Evolutionary conservation across 1,139 yeast genomes (phyloP), one percentile per base, ranked within the genome.

Genomic region (Candida gigantensis): DNA sequence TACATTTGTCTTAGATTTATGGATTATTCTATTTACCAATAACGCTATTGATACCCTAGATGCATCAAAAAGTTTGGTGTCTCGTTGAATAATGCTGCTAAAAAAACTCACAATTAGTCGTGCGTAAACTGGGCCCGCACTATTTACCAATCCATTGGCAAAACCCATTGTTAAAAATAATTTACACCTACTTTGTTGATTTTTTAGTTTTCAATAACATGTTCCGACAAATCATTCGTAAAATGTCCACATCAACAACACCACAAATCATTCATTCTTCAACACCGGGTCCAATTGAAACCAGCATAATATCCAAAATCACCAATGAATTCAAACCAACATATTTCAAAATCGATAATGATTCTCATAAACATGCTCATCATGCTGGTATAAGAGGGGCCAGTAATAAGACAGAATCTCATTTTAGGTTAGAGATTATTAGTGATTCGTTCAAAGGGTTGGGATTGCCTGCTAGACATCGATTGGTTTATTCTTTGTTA

Each of bases 341-440:
- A 1, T 61, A 55, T 38, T 65, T 87, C 30, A 75, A 74, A 36
- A 68, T 88, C 16, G 70, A 68, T 43, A 92, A 92, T 57, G 97
- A 92, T 60, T 87, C 96, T 3, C 80, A 79, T 58, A 84, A 85
- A 57, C 98, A 92, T 59, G 78, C 90, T 2, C 94, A 88, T 50
- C 98, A 92, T 58, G 83, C 81, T 39, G 92, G 95, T 2, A 76
- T 88, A 70, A 73, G 81, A 41, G 87, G 83, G 4, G 88, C 90
- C 8, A 49, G 70, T 3, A 88, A 88, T 59, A 69, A 66, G n/a
- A 72, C 77, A 2, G 98, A 92, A 60, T 84, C 96, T 1, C 98
- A 92, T 57, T 89, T 92, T 59, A 62, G 80, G 41, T 56, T 84
- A 26, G 83, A 81, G 39, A 69, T 92, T 13, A 85, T 88, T 5